Evolutionary conservation across 2,329 filamentous ascomycete species (phyloP).

Genomic region (Dactylellina leptospora): DNA sequence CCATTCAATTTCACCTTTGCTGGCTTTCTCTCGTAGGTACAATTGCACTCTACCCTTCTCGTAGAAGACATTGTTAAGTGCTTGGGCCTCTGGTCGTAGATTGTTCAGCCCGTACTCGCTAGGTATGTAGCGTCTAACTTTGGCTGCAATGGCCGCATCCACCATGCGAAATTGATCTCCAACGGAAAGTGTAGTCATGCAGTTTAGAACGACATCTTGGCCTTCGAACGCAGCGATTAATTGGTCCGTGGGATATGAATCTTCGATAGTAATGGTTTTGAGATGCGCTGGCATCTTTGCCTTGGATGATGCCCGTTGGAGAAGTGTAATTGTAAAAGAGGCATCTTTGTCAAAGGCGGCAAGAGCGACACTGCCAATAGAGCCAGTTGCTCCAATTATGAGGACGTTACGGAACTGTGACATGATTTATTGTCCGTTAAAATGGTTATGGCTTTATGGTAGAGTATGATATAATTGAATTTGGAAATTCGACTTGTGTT

Average conservation of each 20-base stretch:
- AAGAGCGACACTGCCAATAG: conserved; percentile 58
- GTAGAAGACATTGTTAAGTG: not conserved
- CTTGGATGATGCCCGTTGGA: not conserved
- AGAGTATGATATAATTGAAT: not conserved
- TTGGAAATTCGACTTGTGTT: not conserved
- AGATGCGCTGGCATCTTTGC: not conserved
- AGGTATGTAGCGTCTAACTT: not conserved
- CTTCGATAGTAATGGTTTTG: not conserved
- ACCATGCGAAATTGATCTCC: conserved; percentile 1
- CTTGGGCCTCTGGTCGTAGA: not conserved
- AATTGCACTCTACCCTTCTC: conserved; percentile 55
- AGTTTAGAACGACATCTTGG: conserved; percentile 3
- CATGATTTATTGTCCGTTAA: not conserved
- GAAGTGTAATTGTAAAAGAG: not conserved
- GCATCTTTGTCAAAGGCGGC: conserved; percentile 57
- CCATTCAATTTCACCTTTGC: conserved; percentile 58
- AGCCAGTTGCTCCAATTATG: conserved; percentile 58
- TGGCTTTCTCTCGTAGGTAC: conserved; percentile 56
- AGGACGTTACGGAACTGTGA: conserved; percentile 57
- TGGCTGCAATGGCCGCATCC: not conserved
- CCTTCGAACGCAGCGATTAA: not conserved
- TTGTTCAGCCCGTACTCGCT: conserved; percentile 7
- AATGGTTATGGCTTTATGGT: not conserved
- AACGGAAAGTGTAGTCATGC: not conserved
- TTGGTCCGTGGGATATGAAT: not conserved